These are phyloP conservation scores for Aureobasidium musti DNA, from an alignment of 2,329 filamentous ascomycete genomes.

Conservation along the genomic window DNA sequence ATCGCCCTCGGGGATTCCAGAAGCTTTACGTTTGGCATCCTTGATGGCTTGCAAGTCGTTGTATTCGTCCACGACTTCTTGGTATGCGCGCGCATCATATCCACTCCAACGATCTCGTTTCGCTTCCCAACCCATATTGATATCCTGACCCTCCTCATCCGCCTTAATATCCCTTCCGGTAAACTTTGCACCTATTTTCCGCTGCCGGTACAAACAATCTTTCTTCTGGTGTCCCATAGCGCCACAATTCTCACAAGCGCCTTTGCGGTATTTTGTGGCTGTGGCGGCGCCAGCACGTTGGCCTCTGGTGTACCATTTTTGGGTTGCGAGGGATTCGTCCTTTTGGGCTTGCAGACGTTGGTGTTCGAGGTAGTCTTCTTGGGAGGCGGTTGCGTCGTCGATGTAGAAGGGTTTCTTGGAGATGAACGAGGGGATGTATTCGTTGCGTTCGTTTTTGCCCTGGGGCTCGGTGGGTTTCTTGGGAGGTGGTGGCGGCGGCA, in stretches of 20 bases:
- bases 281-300: slow-evolving; percentile 74
- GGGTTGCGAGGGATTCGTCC: slow-evolving; percentile 59
- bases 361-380: slow-evolving; percentile 91
- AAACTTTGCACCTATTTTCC: slow-evolving; percentile 87
- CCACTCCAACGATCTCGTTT: slow-evolving; percentile 98
- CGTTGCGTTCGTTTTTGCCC: slow-evolving; percentile 80
- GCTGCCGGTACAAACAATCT: slow-evolving; percentile 85
- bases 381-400: slow-evolving; percentile 68
- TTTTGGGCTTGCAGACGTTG: slow-evolving; percentile 77
- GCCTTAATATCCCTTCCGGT: slow-evolving; percentile 92
- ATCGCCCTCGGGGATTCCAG: slow-evolving; percentile 40
- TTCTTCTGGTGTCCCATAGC: slow-evolving; percentile 95
- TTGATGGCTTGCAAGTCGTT: slow-evolving; percentile 80
- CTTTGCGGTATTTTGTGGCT: slow-evolving; percentile 95
- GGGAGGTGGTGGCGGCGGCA: slow-evolving; percentile 49
- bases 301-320: slow-evolving; percentile 92
- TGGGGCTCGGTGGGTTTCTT: slow-evolving; percentile 74
- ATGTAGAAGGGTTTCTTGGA: slow-evolving; percentile 97
- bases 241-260: slow-evolving; percentile 97
- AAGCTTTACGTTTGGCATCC: slow-evolving; percentile 36
- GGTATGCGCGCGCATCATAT: slow-evolving; percentile 88
- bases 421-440: slow-evolving; percentile 98
- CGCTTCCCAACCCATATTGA: slow-evolving; percentile 91
- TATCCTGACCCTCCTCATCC: slow-evolving; percentile 82
- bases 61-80: slow-evolving; percentile 83